Evolutionary conservation across 2,329 filamentous ascomycete species (phyloP), one percentile per base, ranked within the genome.

Genomic region (Furcasterigmium furcatum): DNA sequence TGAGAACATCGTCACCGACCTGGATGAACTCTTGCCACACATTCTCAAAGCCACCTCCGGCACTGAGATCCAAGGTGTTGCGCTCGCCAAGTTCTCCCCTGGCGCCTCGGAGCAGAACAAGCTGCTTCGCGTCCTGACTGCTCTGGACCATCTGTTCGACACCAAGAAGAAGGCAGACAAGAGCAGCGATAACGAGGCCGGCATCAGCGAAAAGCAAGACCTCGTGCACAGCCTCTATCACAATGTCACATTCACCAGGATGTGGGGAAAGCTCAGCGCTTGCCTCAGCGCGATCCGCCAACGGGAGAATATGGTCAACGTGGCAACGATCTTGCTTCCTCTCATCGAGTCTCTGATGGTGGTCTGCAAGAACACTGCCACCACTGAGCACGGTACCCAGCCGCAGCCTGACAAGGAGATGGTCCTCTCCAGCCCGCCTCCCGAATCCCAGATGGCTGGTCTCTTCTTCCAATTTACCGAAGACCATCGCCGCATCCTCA

Each of bases 381-480:
- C 91, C 44, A 85, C 84, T 59, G 88, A 94, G 49, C 71, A 82
- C 21, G 67, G 77, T 2, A 53, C 65, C 46, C 58, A 73, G 54
- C 57, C 57, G 56, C 59, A 76, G 64, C 45, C 66, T 38, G 70
- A 65, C 51, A 85, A 84, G 58, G 85, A 90, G 45, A 76, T 87
- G 59, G 72, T 83, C 22, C 70, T 88, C 29, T 81, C 84, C 34
- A 91, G 84, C 55, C 84, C 87, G 61, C 76, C 84, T 27, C 87
- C 89, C 2, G 90, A 95, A 59, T 82, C 82, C 41, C 83, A 84
- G 44, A 92, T 96, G 72, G 91, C 95, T 53, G 88, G 79, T 44
- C 72, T 99, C 22, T 99, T 99, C 80, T 99, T 97, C 74, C 89
- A 80, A 41, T 99, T 99, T 63, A 99, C 94, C 0, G 94, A 97